These are phyloP conservation scores for Mucor irregularis DNA, from an alignment of 371 early-diverging fungal genomes.

Conservation along the genomic window DNA sequence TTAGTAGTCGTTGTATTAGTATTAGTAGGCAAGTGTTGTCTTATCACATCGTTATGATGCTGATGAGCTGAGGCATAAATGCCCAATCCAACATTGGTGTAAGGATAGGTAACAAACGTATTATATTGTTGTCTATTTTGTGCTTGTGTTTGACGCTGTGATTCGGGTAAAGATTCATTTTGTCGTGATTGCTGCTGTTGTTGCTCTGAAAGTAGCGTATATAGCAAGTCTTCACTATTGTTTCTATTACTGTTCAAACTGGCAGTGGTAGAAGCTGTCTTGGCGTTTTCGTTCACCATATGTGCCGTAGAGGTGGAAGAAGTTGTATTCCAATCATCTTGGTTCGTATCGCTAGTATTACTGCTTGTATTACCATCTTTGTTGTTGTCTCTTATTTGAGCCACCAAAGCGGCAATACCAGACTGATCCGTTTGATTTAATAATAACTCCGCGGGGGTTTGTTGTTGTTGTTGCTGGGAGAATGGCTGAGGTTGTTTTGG, in stretches of 20 bases:
- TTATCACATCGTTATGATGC: constrained; percentile 51
- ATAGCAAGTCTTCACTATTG: constrained; percentile 18
- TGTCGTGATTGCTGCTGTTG: constrained; percentile 1
- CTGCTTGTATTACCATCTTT: constrained; percentile 1
- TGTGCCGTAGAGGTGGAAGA: neutral
- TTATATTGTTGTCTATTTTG: constrained; percentile 9
- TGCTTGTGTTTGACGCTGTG: constrained; percentile 1
- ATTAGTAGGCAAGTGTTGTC: constrained; percentile 46
- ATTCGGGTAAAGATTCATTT: constrained; percentile 2
- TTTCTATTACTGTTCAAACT: neutral
- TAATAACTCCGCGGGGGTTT: neutral
- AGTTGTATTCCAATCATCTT: neutral
- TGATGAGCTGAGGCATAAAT: constrained; percentile 58
- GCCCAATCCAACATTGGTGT: constrained; percentile 50
- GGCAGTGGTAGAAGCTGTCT: neutral
- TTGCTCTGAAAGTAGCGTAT: constrained; percentile 13
- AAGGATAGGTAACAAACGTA: constrained; percentile 16
- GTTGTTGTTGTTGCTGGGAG: neutral
- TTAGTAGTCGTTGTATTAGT: too few species aligned
- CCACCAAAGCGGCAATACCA: constrained; percentile 27
- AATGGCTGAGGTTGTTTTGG: neutral
- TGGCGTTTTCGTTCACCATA: too few species aligned
- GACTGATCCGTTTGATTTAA: constrained; percentile 3
- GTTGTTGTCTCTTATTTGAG: constrained; percentile 21
- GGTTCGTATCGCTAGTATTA: neutral